Conservation (phyloP, 2,329 filamentous ascomycete species). For the Metarhizium album region DNA sequence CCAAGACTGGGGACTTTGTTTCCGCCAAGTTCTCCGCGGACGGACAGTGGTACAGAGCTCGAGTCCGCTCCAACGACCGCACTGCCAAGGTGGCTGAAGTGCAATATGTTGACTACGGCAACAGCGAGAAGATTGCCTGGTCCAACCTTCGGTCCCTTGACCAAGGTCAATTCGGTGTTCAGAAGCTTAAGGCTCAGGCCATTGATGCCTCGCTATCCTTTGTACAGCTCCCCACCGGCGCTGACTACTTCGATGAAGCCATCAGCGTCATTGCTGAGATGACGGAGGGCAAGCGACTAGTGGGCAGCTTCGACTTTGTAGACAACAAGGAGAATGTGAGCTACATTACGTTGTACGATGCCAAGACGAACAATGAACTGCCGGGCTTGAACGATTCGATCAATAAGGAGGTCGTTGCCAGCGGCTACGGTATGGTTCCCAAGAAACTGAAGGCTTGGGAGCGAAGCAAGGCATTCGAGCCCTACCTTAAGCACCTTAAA, state of each 20-base stretch:
- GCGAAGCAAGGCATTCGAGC: conserved; percentile 54
- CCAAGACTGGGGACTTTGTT: conserved; percentile 86
- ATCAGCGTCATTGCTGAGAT: conserved; percentile 64
- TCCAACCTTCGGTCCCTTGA: conserved; percentile 69
- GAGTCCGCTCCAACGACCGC: conserved; percentile 85
- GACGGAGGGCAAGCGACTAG: conserved; percentile 65
- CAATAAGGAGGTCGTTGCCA: conserved; percentile 76
- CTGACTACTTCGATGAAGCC: conserved; percentile 76
- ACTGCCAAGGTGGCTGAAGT: conserved; percentile 82
- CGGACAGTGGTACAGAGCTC: conserved; percentile 88
- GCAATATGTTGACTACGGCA: conserved; percentile 92
- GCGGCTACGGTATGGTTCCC: conserved; percentile 83
- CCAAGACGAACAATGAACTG: conserved; percentile 45
- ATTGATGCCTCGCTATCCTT: conserved; percentile 79
- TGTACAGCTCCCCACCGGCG: conserved; percentile 71
- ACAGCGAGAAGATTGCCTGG: conserved; percentile 84
- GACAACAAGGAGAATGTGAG: conserved; percentile 68
- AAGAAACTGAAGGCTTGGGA: conserved; percentile 90
- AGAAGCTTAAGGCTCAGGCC: conserved; percentile 81
- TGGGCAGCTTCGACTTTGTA: conserved; percentile 82
- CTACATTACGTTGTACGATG: conserved; percentile 82
- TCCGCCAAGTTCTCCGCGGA: conserved; percentile 86
- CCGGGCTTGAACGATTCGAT: conserved; percentile 62
- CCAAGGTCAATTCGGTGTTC: conserved; percentile 64
- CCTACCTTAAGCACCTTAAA: conserved; percentile 61